Evolutionary conservation across 1,139 yeast species (phyloP), one percentile per base, ranked within the genome.

Genomic region (Blastobotrys illinoisensis): DNA sequence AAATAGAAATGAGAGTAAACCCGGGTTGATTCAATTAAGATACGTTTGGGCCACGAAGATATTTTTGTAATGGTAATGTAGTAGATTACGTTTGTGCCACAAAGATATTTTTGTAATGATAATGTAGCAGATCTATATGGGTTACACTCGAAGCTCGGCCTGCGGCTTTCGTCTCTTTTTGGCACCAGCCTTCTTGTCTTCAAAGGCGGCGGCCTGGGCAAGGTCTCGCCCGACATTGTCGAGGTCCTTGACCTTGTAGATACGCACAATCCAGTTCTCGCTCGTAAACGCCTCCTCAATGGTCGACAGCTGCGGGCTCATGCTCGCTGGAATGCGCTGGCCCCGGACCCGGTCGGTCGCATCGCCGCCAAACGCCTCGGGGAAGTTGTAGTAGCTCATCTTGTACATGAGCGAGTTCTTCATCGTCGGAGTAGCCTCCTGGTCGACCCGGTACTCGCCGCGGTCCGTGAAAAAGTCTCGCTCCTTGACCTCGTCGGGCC

Each of bases 401-500:
- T 95, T 95, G 79, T 93, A 93, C 93, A 95, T 82, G 72, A 95
- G 76, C 20, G 96, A 87, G 67, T 93, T 79, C 66, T 79, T 83
- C 98, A 95, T 91, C 46, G 96, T 77, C 46, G 80, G 75, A 1
- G 97, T 76, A 14, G 99, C 99, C 40, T 76, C 77, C 56, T 79
- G 81, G 70, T 93, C 99, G 56, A 93, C 86, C 66, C 83, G 83
- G 72, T 90, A 95, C 71, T 90, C 97, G 56, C 98, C 97, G 54
- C 80, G 74, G 9, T 83, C 81, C 21, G 95, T 87, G 78, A 90
- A 95, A 74, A 76, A 95, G 62, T 85, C 81, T 60, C 95, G 77
- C 73, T 95, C 99, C 63, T 77, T 81, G 54, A 95, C 83, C 69
- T 93, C 98, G 40, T 93, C 98, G 0, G 99, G 99, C 99, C 99